Base-by-base conservation (phyloP, 495 filamentous ascomycete genomes). In the Daldinia vernicosa region DNA sequence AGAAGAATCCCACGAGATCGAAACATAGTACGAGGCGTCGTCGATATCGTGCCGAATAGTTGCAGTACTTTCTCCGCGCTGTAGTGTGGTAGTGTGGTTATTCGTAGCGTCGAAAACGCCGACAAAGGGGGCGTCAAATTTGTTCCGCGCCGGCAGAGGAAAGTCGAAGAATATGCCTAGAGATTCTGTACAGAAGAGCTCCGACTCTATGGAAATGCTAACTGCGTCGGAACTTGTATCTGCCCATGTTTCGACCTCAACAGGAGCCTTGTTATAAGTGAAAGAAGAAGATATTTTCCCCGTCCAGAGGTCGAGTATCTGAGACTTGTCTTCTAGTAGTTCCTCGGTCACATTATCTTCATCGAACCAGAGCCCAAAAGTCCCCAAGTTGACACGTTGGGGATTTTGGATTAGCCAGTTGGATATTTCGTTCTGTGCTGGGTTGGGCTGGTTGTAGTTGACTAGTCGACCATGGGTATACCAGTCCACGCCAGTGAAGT, bases 391-490 rank as follows among this genome's bases (percentile, higher is more conserved):
- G 11, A 85, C 64, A 1, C 85, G 75, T 63, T 86, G 82, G 0
- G 84, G 85, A 63, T 88, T 88, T 64, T 83, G 74, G 24, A 84
- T 85, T 43, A 87, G 66, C 85, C 84, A 87, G 60, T 82, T 80
- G 8, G 84, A 85, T 40, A 87, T 87, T 8, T 84, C 79, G 45
- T 72, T 74, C 72, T 88, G 75, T 1, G 76, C 80, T 35, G 85
- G 81, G 57, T 87, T 87, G 0, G 84, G 85, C 56, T 86, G 80
- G 65, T 80, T 76, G 60, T 87, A 87, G 30, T 83, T 83, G 11
- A 88, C 81, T 6, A 86, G 74, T 60, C 84, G 76, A n/a, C 76
- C 85, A 74, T 87, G 84, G 6, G 85, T 85, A 82, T 82, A 87
- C 84, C 83, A 86, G 59, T 85, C 74, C 28, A 83, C 33, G 1